Base-by-base conservation (phyloP, 345 rosid genomes). In the Salix brachista region DNA sequence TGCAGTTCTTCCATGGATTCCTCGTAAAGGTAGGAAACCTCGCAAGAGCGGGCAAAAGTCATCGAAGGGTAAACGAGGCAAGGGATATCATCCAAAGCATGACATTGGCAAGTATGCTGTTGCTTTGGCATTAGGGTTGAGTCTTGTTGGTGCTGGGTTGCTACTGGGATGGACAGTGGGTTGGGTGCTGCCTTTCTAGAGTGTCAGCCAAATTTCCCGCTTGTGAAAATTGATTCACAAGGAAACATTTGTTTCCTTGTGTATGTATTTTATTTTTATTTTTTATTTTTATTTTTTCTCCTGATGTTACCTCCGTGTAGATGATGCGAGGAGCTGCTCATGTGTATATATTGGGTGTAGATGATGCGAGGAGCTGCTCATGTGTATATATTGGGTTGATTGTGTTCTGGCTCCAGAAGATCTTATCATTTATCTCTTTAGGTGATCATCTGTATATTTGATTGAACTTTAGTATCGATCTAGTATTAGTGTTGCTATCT, bases 111-210 rank as follows among this genome's bases (percentile, higher is more conserved):
- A 69, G 75, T 89, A 86, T 70, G 86, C 85, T 1, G 85, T 89
- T 42, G 92, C 91, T 34, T 86, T 93, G 76, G 97, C 96, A 5
- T 70, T 89, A 71, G 97, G 98, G 28, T 83, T 92, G 83, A 84
- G 99, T 84, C 92, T 96, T 60, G 98, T 91, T 71, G 95, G 97
- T 61, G 96, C 99, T 42, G 99, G 99, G 56, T 87, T 96, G 87
- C 90, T 96, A 11, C 85, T 93, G 28, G 98, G 98, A 71, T 96
- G 98, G 99, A 96, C 99, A 2, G 89, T 90, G 32, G 98, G 98
- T n/a, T 93, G 98, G 95, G 84, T 96, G 88, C 42, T 92, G 73
- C 89, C 93, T 30, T 70, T 75, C 16, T 88, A 48, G 78, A 78
- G 32, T 34, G 46, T 17, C 76, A 36, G 75, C 34, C 16, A 14